Conservation (phyloP, 2,329 filamentous ascomycete species). For the Purpureocillium takamizusanense region DNA sequence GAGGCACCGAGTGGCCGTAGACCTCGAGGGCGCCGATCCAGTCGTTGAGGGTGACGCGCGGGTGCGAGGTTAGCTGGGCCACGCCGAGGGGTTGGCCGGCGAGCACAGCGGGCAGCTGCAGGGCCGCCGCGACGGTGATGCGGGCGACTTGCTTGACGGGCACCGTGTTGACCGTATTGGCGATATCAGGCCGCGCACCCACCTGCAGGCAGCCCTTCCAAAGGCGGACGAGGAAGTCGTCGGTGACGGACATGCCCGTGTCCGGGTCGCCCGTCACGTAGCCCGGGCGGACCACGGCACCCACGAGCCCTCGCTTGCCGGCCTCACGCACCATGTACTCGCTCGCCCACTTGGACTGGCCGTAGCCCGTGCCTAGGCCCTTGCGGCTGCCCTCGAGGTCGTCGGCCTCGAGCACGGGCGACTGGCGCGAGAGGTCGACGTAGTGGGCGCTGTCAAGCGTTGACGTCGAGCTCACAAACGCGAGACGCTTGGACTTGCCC, state of each 20-base stretch:
- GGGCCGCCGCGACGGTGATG: conserved; percentile 64
- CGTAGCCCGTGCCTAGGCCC: conserved; percentile 79
- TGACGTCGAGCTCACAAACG: conserved; percentile 70
- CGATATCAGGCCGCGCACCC: conserved; percentile 60
- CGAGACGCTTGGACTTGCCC: conserved; percentile 68
- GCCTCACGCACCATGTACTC: conserved; percentile 50
- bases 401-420: conserved; percentile 55
- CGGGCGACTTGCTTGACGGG: conserved; percentile 76
- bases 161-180: conserved; percentile 83
- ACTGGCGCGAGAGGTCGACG: conserved; percentile 56
- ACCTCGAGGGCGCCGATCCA: conserved; percentile 61
- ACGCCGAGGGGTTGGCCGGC: no score
- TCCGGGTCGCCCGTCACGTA: conserved; percentile 71
- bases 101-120: conserved; percentile 45
- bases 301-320: conserved; percentile 64
- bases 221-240: conserved; percentile 85
- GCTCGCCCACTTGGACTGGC: conserved; percentile 81
- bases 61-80: conserved; percentile 71
- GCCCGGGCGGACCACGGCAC: conserved; percentile 71
- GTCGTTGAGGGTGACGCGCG: conserved; percentile 68
- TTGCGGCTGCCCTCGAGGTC: conserved; percentile 67
- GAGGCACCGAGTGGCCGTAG: conserved; percentile 67
- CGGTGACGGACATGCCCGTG: conserved; percentile 66
- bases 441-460: conserved; percentile 78
- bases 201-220: conserved; percentile 84